Conservation (phyloP, 1,284 basidiomycete species). For the Heterobasidion parviporum region DNA sequence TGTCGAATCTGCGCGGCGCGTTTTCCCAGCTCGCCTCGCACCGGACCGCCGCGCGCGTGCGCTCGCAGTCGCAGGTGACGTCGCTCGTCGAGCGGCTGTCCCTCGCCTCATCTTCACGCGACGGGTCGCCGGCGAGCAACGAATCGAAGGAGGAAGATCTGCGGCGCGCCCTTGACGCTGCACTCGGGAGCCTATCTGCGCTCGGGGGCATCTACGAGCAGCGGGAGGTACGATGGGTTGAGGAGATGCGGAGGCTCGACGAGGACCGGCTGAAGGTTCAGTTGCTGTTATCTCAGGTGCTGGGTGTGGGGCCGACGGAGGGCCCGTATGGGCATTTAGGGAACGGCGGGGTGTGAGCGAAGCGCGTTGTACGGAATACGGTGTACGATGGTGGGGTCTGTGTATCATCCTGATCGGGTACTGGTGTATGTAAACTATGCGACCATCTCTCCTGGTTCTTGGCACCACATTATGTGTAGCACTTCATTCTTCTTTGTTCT, state of each 20-base stretch:
- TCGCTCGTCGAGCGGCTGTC: constrained; percentile 53
- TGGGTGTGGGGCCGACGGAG: constrained; percentile 29
- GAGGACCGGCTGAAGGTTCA: constrained; percentile 64
- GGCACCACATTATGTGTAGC: no score
- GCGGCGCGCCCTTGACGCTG: constrained; percentile 52
- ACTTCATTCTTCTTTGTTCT: no score
- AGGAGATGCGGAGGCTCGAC: constrained; percentile 56
- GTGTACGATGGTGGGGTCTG: not conserved
- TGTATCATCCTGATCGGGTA: not conserved
- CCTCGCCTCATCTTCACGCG: constrained; percentile 34
- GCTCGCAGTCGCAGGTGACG: constrained; percentile 25
- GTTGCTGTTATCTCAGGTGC: constrained; percentile 51
- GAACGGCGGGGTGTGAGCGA: not conserved
- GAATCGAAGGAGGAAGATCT: constrained; percentile 54
- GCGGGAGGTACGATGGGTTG: constrained; percentile 57
- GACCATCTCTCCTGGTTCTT: no score
- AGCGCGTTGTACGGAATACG: not conserved
- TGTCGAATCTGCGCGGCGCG: constrained; percentile 40
- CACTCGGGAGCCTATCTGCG: constrained; percentile 53
- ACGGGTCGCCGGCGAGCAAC: constrained; percentile 45
- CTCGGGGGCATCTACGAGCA: constrained; percentile 58
- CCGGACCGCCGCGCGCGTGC: constrained; percentile 38
- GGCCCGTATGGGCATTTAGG: not conserved
- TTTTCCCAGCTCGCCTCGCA: constrained; percentile 54
- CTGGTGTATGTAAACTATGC: not conserved